Percentiles rank a stretch among this genome's conserved stretches.
These are phyloP conservation scores for Giardia duodenalis DNA, from an alignment of 208 protist genomes.

Conservation along the genomic window DNA sequence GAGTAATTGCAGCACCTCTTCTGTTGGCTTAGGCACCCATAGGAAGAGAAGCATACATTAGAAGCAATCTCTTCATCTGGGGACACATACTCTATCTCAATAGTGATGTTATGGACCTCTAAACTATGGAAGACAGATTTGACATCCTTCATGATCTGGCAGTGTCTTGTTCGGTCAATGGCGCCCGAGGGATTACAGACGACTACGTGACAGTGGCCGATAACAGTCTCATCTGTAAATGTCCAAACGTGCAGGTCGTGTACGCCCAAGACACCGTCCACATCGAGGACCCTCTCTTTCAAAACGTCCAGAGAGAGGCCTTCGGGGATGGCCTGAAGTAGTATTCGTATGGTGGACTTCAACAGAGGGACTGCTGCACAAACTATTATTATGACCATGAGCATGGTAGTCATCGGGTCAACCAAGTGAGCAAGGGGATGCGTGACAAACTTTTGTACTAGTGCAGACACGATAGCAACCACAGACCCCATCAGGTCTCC, in stretches of 20 bases:
- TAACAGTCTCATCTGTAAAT: neutral
- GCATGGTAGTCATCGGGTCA: neutral
- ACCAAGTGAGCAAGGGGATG: neutral
- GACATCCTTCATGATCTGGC: neutral
- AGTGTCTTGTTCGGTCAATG: neutral
- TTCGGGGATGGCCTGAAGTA: neutral
- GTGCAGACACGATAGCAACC: neutral
- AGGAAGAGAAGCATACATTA: neutral
- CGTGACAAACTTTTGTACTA: neutral
- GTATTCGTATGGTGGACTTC: neutral
- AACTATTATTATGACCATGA: neutral
- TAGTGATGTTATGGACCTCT: neutral
- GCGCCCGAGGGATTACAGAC: neutral
- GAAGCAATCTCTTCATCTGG: neutral
- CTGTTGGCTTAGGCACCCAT: neutral
- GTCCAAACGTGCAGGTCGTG: conserved; percentile 26
- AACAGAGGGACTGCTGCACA: neutral
- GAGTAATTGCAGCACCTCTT: neutral
- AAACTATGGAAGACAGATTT: neutral
- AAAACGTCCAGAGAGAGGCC: neutral
- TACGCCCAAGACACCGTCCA: neutral
- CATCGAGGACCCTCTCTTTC: neutral
- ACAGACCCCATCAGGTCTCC: conserved; percentile 22
- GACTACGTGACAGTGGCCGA: conserved; percentile 15
- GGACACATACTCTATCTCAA: neutral